phyloP scores from a whole-genome alignment of 768 basidiomycete species.

The Clitopilus hobsonii region DNA sequence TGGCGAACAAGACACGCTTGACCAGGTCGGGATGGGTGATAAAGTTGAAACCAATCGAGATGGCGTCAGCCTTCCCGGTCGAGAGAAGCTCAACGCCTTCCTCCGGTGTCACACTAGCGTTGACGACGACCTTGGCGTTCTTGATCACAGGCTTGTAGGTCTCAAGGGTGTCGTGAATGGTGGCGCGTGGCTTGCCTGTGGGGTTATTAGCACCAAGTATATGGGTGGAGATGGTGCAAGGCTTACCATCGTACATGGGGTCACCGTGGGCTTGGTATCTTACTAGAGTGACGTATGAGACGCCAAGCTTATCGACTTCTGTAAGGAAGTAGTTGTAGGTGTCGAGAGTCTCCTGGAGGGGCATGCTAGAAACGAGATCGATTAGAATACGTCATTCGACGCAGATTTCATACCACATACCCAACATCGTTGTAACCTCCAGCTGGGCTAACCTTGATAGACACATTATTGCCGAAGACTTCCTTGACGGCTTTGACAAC shows the following conservation, averaged over 20 bases:
- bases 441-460: conserved; percentile 11
- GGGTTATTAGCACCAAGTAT: neutral
- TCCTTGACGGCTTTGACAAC: conserved; percentile 5
- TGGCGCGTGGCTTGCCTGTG: conserved; percentile 29
- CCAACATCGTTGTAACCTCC: conserved; percentile 16
- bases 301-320: conserved; percentile 32
- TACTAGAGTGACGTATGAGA: conserved; percentile 27
- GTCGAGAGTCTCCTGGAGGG: conserved; percentile 36
- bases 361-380: conserved; percentile 25
- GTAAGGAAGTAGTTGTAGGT: conserved; percentile 36
- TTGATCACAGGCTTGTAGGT: conserved; percentile 30
- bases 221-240: neutral
- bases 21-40: conserved; percentile 37
- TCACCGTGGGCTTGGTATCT: conserved; percentile 21
- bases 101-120: conserved; percentile 28
- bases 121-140: conserved; percentile 32
- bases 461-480: conserved; percentile 14
- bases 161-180: conserved; percentile 32
- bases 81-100: conserved; percentile 33
- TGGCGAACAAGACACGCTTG: conserved; percentile 29
- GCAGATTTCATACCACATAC: too few species aligned
- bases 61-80: conserved; percentile 28
- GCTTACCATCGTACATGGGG: conserved; percentile 25
- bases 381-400: neutral
- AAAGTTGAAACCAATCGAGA: conserved; percentile 31